Base-by-base conservation (phyloP, 2,329 filamentous ascomycete species). In the Endocalyx cinctus region DNA sequence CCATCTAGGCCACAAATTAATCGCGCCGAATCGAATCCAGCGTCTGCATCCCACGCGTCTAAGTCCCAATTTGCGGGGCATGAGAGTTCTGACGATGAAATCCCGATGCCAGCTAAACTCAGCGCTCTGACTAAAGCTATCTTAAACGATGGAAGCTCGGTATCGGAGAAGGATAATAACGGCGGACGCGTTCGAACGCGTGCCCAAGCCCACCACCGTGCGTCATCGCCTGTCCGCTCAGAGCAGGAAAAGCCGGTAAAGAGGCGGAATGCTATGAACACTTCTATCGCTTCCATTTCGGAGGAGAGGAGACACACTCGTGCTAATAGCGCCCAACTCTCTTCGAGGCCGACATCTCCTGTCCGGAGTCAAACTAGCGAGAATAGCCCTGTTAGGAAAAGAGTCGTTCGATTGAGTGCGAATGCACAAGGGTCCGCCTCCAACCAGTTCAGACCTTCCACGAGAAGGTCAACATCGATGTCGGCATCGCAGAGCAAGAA, bases 81-180 rank as follows among this genome's bases (percentile, higher is more conserved):
- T 49, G 89, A 95, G 55, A 95, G 87, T 67, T 95, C 89, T 16
- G 90, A 96, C 62, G 90, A 96, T 52, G 90, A 96, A 62, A 86
- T 94, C 17, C 84, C 85, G 12, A 83, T 87, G 47, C 88, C 88
- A 50, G 87, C 92, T 77, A 94, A 92, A 65, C 84, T 96, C 57
- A 96, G 88, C 57, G 88, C 89, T 50, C 77, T 92, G 46, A 94
- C 90, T 30, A 90, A 92, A 55, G 89, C 87, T 14, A 70, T 96
- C 12, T 71, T 96, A 16, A 77, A 78, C 37, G 77, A 82, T 39
- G 74, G 75, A 27, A 66, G 70, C 4, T 71, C 76, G 7, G 67
- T 69, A 42, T 58, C 50, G 30, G 67, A 70, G 34, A 63, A 66
- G 25, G 59, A 51, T 55, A 41, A 47, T 35, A n/a, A n/a, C n/a